Percentiles rank a stretch among this genome's conserved stretches.
Conservation (phyloP, 1,284 basidiomycete genomes). For the Inonotus obliquus region DNA sequence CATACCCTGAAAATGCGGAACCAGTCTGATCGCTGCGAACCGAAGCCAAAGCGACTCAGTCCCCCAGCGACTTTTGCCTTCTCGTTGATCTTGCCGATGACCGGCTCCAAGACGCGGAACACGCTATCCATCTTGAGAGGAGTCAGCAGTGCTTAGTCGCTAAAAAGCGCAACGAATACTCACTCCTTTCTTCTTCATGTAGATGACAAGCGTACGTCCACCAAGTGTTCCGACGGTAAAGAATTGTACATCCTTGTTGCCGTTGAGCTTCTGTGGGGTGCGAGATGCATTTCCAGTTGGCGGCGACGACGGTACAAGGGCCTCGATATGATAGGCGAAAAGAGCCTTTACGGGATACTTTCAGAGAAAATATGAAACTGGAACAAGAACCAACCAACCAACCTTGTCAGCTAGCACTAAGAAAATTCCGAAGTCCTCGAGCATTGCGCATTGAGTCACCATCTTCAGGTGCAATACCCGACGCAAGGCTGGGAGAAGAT, state of each 20-base stretch:
- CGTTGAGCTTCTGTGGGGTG: conserved; percentile 84
- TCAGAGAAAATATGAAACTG: not conserved
- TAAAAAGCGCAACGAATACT: conserved; percentile 25
- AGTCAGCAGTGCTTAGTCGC: conserved; percentile 9
- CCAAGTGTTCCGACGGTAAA: conserved; percentile 88
- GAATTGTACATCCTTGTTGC: conserved; percentile 88
- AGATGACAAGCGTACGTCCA: conserved; percentile 85
- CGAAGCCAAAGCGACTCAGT: conserved; percentile 70
- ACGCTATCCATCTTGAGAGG: conserved; percentile 72
- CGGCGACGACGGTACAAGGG: conserved; percentile 84
- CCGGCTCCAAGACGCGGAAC: conserved; percentile 91
- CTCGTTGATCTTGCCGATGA: conserved; percentile 81
- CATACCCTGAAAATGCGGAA: conserved; percentile 81
- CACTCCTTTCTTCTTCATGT: conserved; percentile 94
- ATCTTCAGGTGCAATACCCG: conserved; percentile 87
- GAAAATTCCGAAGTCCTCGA: conserved; percentile 94
- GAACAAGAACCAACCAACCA: conserved; percentile 18
- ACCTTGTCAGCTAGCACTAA: conserved; percentile 91
- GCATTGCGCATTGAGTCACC: conserved; percentile 91
- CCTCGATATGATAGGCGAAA: conserved; percentile 92
- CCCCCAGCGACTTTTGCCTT: conserved; percentile 60
- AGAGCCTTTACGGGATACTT: conserved; percentile 42
- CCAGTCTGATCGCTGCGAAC: conserved; percentile 82
- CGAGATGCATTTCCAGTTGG: conserved; percentile 58
- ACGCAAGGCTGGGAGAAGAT: conserved; percentile 57